Evolutionary conservation across 2,329 filamentous ascomycete species (phyloP).

Genomic region (Fusarium sp.): DNA sequence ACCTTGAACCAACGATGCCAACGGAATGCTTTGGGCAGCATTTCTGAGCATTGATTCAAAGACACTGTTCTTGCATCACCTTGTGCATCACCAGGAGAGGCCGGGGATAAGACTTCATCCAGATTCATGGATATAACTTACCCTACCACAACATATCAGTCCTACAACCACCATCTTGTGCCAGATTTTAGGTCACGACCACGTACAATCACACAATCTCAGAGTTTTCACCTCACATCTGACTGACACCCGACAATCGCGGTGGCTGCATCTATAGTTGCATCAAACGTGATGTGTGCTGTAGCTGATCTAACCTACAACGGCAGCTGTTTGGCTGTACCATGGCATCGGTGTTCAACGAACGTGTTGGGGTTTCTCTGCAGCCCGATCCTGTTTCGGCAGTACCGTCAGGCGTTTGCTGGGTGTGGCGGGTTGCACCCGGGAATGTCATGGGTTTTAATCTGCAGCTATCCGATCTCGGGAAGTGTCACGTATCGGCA

Average conservation of each 20-base stretch:
- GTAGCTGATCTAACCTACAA: conserved; percentile 13
- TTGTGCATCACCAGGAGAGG: not conserved
- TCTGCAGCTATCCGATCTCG: conserved; percentile 20
- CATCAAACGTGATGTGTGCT: not conserved
- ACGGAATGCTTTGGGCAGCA: not conserved
- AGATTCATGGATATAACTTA: not conserved
- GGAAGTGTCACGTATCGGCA: not conserved
- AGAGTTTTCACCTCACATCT: conserved; percentile 1
- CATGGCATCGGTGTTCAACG: conserved; percentile 31
- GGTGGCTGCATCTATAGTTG: conserved; percentile 14
- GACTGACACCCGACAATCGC: not conserved
- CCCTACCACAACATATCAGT: not conserved
- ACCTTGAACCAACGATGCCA: too few species aligned
- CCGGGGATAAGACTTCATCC: not conserved
- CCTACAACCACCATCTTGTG: not conserved
- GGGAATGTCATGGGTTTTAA: conserved; percentile 30
- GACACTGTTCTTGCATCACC: too few species aligned
- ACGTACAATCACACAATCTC: not conserved
- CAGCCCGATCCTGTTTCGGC: conserved; percentile 22
- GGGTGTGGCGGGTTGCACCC: conserved; percentile 24
- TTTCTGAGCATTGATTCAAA: not conserved
- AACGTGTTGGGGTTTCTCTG: conserved; percentile 26
- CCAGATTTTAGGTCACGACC: conserved; percentile 14
- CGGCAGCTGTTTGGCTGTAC: conserved; percentile 20
- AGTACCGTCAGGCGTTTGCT: conserved; percentile 20